A percentile compares a stretch with the other conserved stretches of the same genome.
Evolutionary conservation across 768 basidiomycete genomes (phyloP).

Genomic region (Psilocybe cyanescens): DNA sequence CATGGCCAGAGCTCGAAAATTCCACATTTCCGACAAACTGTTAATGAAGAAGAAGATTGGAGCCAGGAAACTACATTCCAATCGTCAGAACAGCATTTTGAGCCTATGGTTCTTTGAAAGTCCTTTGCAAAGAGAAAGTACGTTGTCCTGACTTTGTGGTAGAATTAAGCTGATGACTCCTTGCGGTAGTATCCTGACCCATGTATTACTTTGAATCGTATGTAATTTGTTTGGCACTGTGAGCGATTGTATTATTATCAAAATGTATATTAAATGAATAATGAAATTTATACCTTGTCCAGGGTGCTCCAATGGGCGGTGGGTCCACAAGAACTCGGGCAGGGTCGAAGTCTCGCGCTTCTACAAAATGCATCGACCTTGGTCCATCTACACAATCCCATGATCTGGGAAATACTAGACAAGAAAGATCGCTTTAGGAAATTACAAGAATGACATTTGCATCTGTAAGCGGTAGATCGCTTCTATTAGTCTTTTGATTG

Average conservation of each 20-base stretch:
- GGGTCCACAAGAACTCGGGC: background rate
- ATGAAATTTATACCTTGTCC: background rate
- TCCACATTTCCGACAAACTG: background rate
- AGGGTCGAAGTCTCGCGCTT: background rate
- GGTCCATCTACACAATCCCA: too few species aligned
- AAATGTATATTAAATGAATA: background rate
- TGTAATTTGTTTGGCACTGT: background rate
- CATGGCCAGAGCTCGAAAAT: background rate
- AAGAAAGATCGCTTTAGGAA: too few species aligned
- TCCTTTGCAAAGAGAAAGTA: background rate
- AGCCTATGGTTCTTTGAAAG: slow-evolving; percentile 24
- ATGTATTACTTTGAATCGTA: background rate
- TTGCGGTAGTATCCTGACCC: background rate
- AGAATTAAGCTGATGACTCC: background rate
- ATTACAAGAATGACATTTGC: too few species aligned
- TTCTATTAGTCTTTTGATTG: too few species aligned
- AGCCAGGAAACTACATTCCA: slow-evolving; percentile 29
- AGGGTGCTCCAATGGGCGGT: background rate
- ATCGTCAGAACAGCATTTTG: slow-evolving; percentile 24
- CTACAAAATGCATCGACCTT: too few species aligned
- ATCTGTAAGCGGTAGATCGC: too few species aligned
- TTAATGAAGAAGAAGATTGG: slow-evolving; percentile 48
- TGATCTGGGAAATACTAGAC: too few species aligned
- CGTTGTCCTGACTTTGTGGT: background rate
- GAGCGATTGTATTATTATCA: background rate